phyloP scores from a whole-genome alignment of 129 eudicot genomes.

The Lactuca sativa region DNA sequence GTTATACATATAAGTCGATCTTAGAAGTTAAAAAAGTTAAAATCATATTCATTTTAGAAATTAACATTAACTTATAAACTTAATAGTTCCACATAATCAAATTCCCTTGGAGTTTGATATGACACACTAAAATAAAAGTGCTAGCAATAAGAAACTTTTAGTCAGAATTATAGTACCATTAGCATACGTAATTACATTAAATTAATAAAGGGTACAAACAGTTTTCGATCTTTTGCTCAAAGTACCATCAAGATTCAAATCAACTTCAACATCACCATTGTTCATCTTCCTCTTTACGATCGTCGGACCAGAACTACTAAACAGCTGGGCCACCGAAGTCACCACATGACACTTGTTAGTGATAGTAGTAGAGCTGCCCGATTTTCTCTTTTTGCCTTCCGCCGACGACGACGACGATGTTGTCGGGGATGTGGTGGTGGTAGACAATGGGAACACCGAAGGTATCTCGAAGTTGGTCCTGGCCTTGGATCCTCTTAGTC shows the following conservation, averaged over 20 bases:
- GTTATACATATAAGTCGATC: not conserved
- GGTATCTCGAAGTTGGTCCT: conserved; percentile 70
- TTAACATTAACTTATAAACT: not conserved
- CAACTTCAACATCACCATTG: conserved; percentile 20
- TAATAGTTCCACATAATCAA: not conserved
- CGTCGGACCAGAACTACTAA: conserved; percentile 39
- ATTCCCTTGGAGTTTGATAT: not conserved
- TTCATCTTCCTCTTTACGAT: conserved; percentile 12
- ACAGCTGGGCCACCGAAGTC: conserved; percentile 56
- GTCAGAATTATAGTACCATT: conserved; percentile 11
- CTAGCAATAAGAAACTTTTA: not conserved
- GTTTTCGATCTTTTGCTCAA: conserved; percentile 17
- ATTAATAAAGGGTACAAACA: conserved; percentile 9
- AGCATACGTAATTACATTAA: conserved; percentile 18
- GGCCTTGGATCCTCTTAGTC: conserved; percentile 82
- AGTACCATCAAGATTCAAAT: conserved; percentile 20
- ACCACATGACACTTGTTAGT: conserved; percentile 35
- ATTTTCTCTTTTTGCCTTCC: conserved; percentile 31
- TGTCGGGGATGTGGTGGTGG: conserved; percentile 14
- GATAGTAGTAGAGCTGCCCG: conserved; percentile 11
- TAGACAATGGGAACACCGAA: conserved; percentile 46
- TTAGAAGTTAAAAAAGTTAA: too few species aligned
- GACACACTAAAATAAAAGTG: conserved; percentile 16
- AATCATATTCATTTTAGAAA: too few species aligned
- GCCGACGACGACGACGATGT: conserved; percentile 27